Conservation (phyloP, 768 basidiomycete species). For the Tricholoma saponaceum region DNA sequence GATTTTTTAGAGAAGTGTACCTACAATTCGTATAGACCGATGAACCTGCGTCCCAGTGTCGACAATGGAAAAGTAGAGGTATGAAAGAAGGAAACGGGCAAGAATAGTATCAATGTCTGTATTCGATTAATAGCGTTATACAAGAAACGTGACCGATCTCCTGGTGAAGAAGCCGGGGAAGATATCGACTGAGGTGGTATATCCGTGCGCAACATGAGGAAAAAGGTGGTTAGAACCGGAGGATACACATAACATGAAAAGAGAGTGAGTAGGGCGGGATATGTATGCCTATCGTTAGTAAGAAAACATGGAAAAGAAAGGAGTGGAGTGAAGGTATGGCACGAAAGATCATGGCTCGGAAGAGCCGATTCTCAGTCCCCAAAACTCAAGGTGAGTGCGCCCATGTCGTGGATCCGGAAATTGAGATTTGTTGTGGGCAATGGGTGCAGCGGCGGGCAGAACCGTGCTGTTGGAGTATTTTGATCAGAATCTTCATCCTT, state of each 20-base stretch:
- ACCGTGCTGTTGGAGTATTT: not conserved
- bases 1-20: no score
- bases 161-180: not conserved
- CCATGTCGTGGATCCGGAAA: constrained; percentile 19
- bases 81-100: not conserved
- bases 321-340: not conserved
- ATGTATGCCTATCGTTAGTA: not conserved
- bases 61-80: not conserved
- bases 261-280: not conserved
- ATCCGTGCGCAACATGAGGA: not conserved
- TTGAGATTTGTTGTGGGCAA: constrained; percentile 5
- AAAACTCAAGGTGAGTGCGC: constrained; percentile 5
- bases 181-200: not conserved
- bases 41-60: not conserved
- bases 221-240: not conserved
- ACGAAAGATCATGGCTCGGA: no score
- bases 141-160: not conserved
- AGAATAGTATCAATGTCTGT: not conserved
- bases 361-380: not conserved
- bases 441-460: not conserved
- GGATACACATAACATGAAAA: no score
- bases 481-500: not conserved
- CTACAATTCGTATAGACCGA: no score
- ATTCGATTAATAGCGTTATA: not conserved
- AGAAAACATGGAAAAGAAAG: not conserved